These are phyloP conservation scores for Trypanosoma theileri DNA, from an alignment of 208 protist species.

Conservation along the genomic window DNA sequence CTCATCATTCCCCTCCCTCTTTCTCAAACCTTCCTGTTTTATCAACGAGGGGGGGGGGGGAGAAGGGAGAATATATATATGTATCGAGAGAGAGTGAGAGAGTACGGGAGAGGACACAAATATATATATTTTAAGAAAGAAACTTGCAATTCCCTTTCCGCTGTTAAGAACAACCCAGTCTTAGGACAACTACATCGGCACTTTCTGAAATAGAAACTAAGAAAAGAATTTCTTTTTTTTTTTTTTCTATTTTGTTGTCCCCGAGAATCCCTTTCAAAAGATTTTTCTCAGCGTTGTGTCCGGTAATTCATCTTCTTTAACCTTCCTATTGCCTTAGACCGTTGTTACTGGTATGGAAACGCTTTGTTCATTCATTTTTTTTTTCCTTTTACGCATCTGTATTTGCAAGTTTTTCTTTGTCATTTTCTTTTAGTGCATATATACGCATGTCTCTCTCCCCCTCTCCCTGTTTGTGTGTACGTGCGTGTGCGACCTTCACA, in stretches of 20 bases:
- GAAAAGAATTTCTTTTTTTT: constrained; percentile 17
- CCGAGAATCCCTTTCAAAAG: no score
- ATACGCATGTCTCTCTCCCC: background rate
- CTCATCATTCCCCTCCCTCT: no score
- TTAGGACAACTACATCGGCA: background rate
- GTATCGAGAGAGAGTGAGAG: no score
- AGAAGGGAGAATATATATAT: no score
- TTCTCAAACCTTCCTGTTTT: no score
- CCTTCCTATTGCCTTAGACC: background rate
- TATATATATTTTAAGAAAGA: background rate
- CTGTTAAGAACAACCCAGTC: no score
- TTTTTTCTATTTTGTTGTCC: constrained; percentile 10
- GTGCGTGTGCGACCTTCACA: background rate
- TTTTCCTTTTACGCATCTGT: background rate
- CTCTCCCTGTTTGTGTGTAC: background rate
- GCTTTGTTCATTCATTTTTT: constrained; percentile 6
- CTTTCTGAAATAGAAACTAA: background rate
- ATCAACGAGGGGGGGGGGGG: no score
- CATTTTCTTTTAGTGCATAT: background rate
- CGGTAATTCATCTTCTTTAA: no score
- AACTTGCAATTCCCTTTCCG: background rate
- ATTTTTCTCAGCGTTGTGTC: no score
- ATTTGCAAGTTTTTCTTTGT: background rate
- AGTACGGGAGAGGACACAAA: no score
- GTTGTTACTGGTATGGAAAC: background rate